Evolutionary conservation across 768 basidiomycete genomes (phyloP).

Genomic region (Collybiopsis confluens): DNA sequence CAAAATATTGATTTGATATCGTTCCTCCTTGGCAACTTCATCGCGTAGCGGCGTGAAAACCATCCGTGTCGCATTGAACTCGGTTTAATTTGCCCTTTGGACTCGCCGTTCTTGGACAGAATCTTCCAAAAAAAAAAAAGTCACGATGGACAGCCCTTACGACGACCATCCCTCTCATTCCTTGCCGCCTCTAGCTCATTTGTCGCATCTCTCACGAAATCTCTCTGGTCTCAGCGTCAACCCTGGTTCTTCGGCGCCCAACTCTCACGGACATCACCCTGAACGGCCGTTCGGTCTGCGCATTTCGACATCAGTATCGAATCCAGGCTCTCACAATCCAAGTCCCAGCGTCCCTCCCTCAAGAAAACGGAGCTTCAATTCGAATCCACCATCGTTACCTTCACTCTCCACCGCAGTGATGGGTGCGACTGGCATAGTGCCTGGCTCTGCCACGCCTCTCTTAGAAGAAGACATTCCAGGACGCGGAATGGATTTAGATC

Average conservation of each 20-base stretch:
- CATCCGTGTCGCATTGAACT: neutral
- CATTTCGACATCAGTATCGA: slow-evolving; percentile 5
- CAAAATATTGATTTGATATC: slow-evolving; percentile 4
- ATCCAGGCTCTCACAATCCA: neutral
- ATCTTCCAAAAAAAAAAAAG: slow-evolving; percentile 1
- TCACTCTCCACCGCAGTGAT: slow-evolving; percentile 2
- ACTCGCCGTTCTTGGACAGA: no score
- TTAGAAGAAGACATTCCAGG: slow-evolving; percentile 6
- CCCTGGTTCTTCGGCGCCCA: neutral
- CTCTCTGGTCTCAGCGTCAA: slow-evolving; percentile 6
- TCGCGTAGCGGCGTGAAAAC: neutral
- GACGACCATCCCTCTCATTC: slow-evolving; percentile 5
- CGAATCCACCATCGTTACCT: slow-evolving; percentile 7
- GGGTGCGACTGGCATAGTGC: neutral
- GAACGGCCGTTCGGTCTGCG: slow-evolving; percentile 5
- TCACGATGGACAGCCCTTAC: slow-evolving; percentile 5
- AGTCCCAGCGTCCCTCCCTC: slow-evolving; percentile 2
- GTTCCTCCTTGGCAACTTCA: neutral
- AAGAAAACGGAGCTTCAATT: slow-evolving; percentile 4
- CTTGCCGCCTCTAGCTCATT: slow-evolving; percentile 4
- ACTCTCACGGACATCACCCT: slow-evolving; percentile 4
- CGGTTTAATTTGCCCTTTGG: no score
- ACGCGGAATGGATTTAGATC: neutral
- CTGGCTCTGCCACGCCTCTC: slow-evolving; percentile 2
- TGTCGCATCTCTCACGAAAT: slow-evolving; percentile 5